Evolutionary conservation across 2,329 filamentous ascomycete genomes (phyloP), one percentile per base, ranked within the genome.

Genomic region (Apiospora hydei): DNA sequence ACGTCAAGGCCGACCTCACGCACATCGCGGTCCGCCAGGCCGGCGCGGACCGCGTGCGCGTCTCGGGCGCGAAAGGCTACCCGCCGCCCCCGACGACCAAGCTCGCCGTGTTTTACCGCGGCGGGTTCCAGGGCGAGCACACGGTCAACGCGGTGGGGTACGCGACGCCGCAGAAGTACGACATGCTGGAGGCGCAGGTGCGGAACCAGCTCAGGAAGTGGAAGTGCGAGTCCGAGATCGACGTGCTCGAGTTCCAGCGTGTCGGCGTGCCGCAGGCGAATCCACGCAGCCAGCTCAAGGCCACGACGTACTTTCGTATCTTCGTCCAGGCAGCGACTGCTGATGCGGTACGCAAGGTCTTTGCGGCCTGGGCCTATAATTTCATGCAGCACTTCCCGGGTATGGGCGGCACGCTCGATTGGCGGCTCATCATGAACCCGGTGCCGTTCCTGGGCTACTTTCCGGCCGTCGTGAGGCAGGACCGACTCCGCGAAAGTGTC

Each of bases 161-260:
- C 73, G 85, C 80, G 0, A 86, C 84, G 0, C 74, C 78, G 1
- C 78, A 84, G 73, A 89, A 89, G 76, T 88, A 84, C 77, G 83
- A 85, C 57, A 77, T 88, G 0, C 79, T 85, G 34, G 86, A 89
- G 74, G 80, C 78, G 7, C 87, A 88, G 77, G 74, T 88, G 14
- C 81, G 83, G 1, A 79, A 81, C 71, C 82, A 82, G 4, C 78
- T 88, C 18, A 76, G 82, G n/a, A 78, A 83, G 41, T 76, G 75
- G 75, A 81, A 80, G 3, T 49, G 74, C 1, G 71, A 80, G 34
- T 78, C 84, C 26, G 78, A 83, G 46, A 82, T 88, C 64, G 84
- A 88, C 70, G 77, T 86, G 3, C 80, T 89, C n/a, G 86, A 89
- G 49, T 88, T 89, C 69, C 87, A 89, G 76, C 77, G 84, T 76